phyloP scores from a whole-genome alignment of 352 stramenopile genomes.

The Phytophthora palmivora region DNA sequence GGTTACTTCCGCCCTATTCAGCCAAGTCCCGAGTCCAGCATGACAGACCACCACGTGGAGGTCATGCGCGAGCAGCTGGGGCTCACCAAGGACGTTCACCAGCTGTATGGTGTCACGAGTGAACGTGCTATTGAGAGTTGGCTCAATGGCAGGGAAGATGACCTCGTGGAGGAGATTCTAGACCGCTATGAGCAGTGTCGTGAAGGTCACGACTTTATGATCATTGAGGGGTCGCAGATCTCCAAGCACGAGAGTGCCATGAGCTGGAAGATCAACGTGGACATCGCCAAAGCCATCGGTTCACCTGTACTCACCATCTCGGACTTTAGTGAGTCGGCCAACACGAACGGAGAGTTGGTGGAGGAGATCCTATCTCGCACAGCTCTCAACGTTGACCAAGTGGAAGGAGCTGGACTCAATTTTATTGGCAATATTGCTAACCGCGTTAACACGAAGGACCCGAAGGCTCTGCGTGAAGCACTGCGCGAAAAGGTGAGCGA shows the following conservation, averaged over 20 bases:
- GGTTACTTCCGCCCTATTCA: conserved; percentile 85
- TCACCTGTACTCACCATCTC: conserved; percentile 67
- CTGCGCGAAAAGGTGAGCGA: conserved; percentile 35
- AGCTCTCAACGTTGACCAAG: conserved; percentile 64
- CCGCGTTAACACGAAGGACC: conserved; percentile 53
- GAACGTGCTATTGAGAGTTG: conserved; percentile 58
- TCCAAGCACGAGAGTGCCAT: conserved; percentile 71
- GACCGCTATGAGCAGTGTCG: conserved; percentile 62
- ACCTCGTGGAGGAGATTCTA: conserved; percentile 78
- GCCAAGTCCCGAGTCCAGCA: conserved; percentile 36
- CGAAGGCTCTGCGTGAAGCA: conserved; percentile 41
- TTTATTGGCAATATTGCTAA: conserved; percentile 84
- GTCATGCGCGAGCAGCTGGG: conserved; percentile 72
- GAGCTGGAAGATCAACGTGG: conserved; percentile 84
- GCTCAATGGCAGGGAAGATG: conserved; percentile 67
- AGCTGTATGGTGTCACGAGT: conserved; percentile 71
- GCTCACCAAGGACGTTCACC: conserved; percentile 39
- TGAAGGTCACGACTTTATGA: conserved; percentile 81
- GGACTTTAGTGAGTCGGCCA: conserved; percentile 48
- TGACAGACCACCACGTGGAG: conserved; percentile 73
- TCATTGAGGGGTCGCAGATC: conserved; percentile 78
- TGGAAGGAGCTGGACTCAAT: conserved; percentile 58
- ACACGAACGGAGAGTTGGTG: conserved; percentile 40
- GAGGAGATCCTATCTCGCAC: conserved; percentile 69
- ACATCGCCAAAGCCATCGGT: conserved; percentile 77